These are phyloP conservation scores for Malassezia globosa DNA, from an alignment of 1,284 basidiomycete species.

Conservation along the genomic window DNA sequence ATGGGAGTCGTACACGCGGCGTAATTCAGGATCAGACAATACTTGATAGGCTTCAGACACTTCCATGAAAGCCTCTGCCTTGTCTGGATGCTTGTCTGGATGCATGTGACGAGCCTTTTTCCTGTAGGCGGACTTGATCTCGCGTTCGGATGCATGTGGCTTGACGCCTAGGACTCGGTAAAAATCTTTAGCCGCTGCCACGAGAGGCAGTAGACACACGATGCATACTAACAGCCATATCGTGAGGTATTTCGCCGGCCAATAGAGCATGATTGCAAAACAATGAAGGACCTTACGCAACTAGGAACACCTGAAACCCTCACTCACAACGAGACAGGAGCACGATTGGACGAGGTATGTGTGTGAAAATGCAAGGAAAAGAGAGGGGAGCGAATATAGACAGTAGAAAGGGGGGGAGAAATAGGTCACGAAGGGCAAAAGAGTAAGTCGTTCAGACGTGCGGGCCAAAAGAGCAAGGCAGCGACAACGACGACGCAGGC, in stretches of 20 bases:
- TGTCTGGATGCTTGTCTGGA: conserved; percentile 46
- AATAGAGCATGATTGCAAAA: neutral
- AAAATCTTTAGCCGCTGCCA: conserved; percentile 32
- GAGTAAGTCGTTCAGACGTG: no score
- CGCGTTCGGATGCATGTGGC: conserved; percentile 31
- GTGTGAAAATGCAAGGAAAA: no score
- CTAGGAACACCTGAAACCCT: no score
- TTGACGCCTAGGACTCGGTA: conserved; percentile 42
- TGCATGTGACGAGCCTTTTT: conserved; percentile 42
- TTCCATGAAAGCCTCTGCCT: conserved; percentile 49
- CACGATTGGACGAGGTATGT: no score
- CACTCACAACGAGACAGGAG: no score
- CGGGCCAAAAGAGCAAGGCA: no score
- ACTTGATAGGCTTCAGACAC: conserved; percentile 44
- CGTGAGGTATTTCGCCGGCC: neutral
- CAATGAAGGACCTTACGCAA: no score
- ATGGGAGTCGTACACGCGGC: conserved; percentile 40
- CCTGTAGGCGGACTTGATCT: conserved; percentile 44
- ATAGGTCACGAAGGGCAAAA: no score
- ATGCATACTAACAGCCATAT: neutral
- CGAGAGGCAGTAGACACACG: conserved; percentile 16
- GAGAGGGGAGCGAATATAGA: no score
- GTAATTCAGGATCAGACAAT: conserved; percentile 33
- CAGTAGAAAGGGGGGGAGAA: no score
- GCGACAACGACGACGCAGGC: no score